Evolutionary conservation across 2,329 filamentous ascomycete genomes (phyloP), one percentile per base, ranked within the genome.

Genomic region (Mycocentrospora acerina): DNA sequence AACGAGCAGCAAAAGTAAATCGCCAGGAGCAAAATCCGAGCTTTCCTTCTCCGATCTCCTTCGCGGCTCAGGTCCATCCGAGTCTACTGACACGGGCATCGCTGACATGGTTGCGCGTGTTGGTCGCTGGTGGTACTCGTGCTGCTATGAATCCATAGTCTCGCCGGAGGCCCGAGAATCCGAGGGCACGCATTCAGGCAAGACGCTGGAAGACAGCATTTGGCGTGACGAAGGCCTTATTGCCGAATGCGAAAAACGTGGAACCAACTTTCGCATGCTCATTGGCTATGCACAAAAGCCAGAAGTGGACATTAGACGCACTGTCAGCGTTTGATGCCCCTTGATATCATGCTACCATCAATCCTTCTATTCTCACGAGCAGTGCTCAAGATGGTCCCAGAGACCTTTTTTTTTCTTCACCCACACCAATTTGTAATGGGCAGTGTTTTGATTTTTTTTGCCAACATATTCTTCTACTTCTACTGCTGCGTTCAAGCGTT

Each of bases 51-150:
- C 64, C 25, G 64, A 67, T 19, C 56, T 67, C 15, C 59, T 67
- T 35, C 62, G 60, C 32, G 44, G 46, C 15, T 55, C 57, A 46
- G 50, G 54, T 7, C 55, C 51, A 26, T 64, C 61, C 16, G 63
- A 64, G n/a, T 64, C 62, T 15, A 69, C 86, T 15, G 89, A 95
- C 52, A 88, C 90, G 59, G 85, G 82, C 51, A 95, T 97, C 60
- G 88, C 89, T 11, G 90, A 88, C 60, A 95, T 95, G 77, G 90
- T 97, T 15, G 86, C 90, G 12, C 85, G 83, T 47, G 91, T 97
- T 9, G 91, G 90, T 2, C 80, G 93, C 29, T 97, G 91, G 89
- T 98, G 93, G 93, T 97, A 95, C 68, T 87, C 82, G 8, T 82
- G 86, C 35, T 96, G 91, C 72, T 97, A 96, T 64, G 91, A 96